These are phyloP conservation scores for Arthrobotrys sinensis DNA, from an alignment of 2,329 filamentous ascomycete species.

Conservation along the genomic window DNA sequence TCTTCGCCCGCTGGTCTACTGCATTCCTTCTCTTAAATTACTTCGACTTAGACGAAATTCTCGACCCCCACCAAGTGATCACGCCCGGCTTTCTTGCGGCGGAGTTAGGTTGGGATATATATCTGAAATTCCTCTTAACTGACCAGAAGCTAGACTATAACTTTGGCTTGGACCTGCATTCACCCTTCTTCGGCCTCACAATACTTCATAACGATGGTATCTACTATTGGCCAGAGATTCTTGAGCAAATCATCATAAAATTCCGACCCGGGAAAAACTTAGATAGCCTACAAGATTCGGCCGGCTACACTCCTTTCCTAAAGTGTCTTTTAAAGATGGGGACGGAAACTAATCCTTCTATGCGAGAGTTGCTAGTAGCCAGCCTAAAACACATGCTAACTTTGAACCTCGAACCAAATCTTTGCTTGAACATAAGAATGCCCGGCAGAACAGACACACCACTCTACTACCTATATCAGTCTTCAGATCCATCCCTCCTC, in stretches of 20 bases:
- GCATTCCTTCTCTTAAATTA: background rate
- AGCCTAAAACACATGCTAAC: slow-evolving; percentile 25
- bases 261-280: background rate
- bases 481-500: slow-evolving; percentile 5
- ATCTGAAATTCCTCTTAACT: slow-evolving; percentile 33
- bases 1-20: slow-evolving; percentile 14
- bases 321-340: slow-evolving; percentile 1
- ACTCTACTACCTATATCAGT: background rate
- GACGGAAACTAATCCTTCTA: background rate
- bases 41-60: background rate
- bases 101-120: slow-evolving; percentile 21
- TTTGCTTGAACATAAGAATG: background rate
- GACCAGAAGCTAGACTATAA: slow-evolving; percentile 37
- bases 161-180: slow-evolving; percentile 5
- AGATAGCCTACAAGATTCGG: background rate
- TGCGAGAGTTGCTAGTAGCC: background rate
- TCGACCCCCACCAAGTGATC: background rate
- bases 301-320: slow-evolving; percentile 11
- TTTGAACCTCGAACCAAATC: slow-evolving; percentile 4
- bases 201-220: slow-evolving; percentile 20
- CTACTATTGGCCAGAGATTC: background rate
- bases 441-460: background rate
- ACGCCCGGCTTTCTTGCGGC: slow-evolving; percentile 18
- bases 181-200: background rate
- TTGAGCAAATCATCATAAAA: slow-evolving; percentile 18